phyloP scores from a whole-genome alignment of 306 rosid genomes.

The Lithocarpus polystachyus region DNA sequence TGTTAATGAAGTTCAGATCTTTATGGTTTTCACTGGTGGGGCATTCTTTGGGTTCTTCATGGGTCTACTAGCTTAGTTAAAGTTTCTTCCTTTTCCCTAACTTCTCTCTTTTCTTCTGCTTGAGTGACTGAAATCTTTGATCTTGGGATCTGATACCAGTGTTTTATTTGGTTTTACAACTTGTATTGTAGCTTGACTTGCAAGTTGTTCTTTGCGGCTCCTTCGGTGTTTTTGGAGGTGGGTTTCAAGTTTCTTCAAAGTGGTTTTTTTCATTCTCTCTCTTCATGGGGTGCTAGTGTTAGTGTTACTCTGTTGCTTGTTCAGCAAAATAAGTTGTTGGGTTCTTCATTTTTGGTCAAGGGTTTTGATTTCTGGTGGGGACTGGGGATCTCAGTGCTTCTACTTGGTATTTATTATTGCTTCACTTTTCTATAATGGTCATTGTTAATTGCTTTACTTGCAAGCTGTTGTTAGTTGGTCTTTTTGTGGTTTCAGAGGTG shows the following conservation, averaged over 20 bases:
- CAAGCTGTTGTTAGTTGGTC: constrained; percentile 57
- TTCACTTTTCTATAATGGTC: constrained; percentile 37
- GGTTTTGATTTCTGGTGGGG: constrained; percentile 45
- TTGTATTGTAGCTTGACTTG: not conserved
- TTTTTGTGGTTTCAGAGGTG: constrained; percentile 36
- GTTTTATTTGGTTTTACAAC: not conserved
- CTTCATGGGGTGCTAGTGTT: not conserved
- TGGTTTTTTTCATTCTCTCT: not conserved
- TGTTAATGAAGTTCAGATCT: not conserved
- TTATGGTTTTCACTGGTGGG: not conserved
- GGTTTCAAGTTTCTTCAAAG: constrained; percentile 12
- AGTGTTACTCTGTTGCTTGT: not conserved
- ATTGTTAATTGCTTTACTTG: constrained; percentile 48
- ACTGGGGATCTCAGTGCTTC: constrained; percentile 39
- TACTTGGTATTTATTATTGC: constrained; percentile 35
- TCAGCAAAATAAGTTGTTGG: constrained; percentile 22
- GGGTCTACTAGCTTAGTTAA: not conserved
- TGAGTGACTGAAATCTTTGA: not conserved
- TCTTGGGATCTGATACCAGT: not conserved
- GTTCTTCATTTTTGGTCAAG: constrained; percentile 37
- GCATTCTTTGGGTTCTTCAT: not conserved
- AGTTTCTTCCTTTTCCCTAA: not conserved
- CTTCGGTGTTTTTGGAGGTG: not conserved
- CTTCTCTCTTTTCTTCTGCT: not conserved
- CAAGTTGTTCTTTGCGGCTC: not conserved